These are phyloP conservation scores for Lolium rigidum DNA, from an alignment of 176 grass and related monocot genomes.

Conservation along the genomic window DNA sequence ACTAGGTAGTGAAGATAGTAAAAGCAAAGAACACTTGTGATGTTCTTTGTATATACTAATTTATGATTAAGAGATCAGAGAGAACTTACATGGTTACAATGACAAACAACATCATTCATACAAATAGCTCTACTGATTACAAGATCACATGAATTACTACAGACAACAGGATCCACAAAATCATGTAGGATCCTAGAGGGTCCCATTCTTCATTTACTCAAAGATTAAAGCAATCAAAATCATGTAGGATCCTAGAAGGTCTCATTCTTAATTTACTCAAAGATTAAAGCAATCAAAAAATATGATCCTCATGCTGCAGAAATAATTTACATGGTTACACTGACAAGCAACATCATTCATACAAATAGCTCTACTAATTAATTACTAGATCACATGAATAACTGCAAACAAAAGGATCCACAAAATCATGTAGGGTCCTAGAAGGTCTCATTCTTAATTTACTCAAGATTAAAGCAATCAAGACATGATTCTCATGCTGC, in stretches of 20 bases:
- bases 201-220: no score
- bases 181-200: no score
- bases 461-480: not conserved
- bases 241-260: no score
- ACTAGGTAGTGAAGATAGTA: not conserved
- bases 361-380: not conserved
- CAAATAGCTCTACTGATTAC: not conserved
- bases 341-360: not conserved
- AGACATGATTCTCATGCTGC: no score
- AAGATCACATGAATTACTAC: not conserved
- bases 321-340: not conserved
- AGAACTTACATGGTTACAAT: not conserved
- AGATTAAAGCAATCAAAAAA: no score
- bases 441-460: not conserved
- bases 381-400: not conserved
- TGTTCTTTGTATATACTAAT: not conserved
- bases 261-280: no score
- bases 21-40: not conserved
- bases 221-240: no score
- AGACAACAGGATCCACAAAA: no score
- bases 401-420: slow-evolving; percentile 19
- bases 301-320: not conserved
- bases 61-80: not conserved
- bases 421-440: not conserved
- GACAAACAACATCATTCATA: not conserved